These are phyloP conservation scores for Leucaena leucocephala DNA, from an alignment of 306 rosid genomes.

Conservation along the genomic window DNA sequence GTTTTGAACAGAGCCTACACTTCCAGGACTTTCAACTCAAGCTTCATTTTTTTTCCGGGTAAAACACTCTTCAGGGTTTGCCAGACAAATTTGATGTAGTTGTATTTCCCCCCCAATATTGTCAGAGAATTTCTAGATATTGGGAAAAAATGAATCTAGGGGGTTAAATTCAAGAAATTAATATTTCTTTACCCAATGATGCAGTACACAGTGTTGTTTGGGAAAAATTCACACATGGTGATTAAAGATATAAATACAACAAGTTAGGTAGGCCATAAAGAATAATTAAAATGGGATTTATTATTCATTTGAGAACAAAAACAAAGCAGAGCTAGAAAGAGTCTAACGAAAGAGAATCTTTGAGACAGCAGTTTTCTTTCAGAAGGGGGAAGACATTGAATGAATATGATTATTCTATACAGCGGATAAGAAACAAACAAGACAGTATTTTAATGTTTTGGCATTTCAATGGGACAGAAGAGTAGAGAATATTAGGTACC, in stretches of 20 bases:
- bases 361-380: not conserved
- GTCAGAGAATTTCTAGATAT: constrained; percentile 17
- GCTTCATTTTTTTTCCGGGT: constrained; percentile 24
- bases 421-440: not conserved
- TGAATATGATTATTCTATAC: not conserved
- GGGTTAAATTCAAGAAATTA: not conserved
- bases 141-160: not conserved
- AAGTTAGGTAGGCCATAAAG: not conserved
- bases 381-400: not conserved
- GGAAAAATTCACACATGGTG: not conserved
- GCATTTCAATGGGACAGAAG: constrained; percentile 9
- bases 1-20: constrained; percentile 9
- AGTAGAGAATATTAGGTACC: constrained; percentile 12
- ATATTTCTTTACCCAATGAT: not conserved
- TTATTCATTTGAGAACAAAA: not conserved
- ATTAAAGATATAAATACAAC: not conserved
- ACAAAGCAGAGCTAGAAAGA: not conserved
- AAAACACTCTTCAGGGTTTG: constrained; percentile 17
- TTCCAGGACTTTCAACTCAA: constrained; percentile 39
- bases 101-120: not conserved
- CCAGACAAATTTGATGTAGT: constrained; percentile 4
- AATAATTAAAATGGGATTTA: constrained; percentile 1
- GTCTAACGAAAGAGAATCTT: not conserved
- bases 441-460: not conserved
- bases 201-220: not conserved